phyloP scores from a whole-genome alignment of 2,329 filamentous ascomycete genomes.

The Alternaria hordeiaustralica region DNA sequence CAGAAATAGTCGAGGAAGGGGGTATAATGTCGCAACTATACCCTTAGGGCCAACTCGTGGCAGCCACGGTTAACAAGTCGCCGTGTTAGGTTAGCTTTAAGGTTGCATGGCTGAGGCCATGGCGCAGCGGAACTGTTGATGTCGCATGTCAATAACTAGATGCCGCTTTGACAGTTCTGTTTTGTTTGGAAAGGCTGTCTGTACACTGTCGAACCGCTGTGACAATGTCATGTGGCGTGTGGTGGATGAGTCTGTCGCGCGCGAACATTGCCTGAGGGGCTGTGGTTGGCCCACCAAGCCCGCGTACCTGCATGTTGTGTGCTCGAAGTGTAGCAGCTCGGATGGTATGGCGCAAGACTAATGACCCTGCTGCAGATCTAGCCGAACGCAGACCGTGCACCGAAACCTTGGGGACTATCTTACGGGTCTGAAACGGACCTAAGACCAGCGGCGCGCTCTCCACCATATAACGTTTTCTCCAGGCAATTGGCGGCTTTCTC shows the following conservation, averaged over 20 bases:
- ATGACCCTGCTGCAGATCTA: constrained; percentile 25
- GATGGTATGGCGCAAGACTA: constrained; percentile 15
- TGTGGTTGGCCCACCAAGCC: neutral
- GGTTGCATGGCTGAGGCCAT: constrained; percentile 8
- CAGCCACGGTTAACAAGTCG: constrained; percentile 5
- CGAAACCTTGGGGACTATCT: constrained; percentile 24
- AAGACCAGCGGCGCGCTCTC: constrained; percentile 1
- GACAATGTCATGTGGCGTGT: neutral
- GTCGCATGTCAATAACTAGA: constrained; percentile 25
- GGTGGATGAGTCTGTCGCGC: neutral
- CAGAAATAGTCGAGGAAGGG: constrained; percentile 16
- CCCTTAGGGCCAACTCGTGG: constrained; percentile 16
- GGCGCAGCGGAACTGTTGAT: constrained; percentile 13
- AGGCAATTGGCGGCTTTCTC: neutral
- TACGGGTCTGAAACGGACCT: constrained; percentile 28
- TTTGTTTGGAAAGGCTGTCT: neutral
- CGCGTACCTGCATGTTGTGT: constrained; percentile 9
- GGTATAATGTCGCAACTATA: constrained; percentile 30
- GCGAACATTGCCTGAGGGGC: neutral
- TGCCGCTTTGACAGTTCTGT: constrained; percentile 12
- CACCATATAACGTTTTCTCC: constrained; percentile 7
- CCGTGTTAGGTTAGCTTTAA: constrained; percentile 18
- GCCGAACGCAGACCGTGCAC: constrained; percentile 25
- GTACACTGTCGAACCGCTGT: neutral
- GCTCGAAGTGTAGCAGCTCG: constrained; percentile 16